Percentiles rank a stretch among this genome's conserved stretches.
These are phyloP conservation scores for Melanopsichium pennsylvanicum DNA, from an alignment of 1,284 basidiomycete species.

Conservation along the genomic window DNA sequence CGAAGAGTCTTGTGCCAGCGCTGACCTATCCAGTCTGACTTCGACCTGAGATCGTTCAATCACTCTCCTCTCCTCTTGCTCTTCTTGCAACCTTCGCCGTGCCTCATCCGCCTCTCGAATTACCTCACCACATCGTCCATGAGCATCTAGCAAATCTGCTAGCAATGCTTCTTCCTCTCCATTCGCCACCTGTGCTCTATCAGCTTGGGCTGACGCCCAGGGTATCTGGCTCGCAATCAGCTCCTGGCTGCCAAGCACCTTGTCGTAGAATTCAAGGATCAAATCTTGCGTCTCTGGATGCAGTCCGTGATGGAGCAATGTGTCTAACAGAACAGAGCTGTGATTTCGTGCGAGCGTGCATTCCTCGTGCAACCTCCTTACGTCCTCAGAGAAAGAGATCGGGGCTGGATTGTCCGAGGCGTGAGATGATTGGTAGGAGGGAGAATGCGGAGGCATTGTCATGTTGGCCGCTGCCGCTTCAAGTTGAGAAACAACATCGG, in stretches of 20 bases:
- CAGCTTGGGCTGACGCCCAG: conserved; percentile 53
- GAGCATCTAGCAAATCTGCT: conserved; percentile 51
- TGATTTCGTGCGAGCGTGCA: conserved; percentile 50
- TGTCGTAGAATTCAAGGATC: conserved; percentile 44
- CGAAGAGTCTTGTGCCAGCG: conserved; percentile 29
- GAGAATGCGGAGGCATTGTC: conserved; percentile 8
- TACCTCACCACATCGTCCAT: conserved; percentile 38
- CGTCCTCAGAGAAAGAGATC: conserved; percentile 13
- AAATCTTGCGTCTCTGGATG: conserved; percentile 13
- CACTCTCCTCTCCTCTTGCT: conserved; percentile 46
- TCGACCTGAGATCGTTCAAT: conserved; percentile 48
- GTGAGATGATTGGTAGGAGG: conserved; percentile 1
- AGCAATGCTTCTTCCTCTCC: conserved; percentile 45
- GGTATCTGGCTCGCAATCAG: conserved; percentile 46
- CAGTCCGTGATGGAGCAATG: conserved; percentile 35
- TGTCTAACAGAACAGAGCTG: conserved; percentile 44
- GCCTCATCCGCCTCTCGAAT: conserved; percentile 39
- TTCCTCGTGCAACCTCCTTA: conserved; percentile 54
- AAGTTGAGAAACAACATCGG: conserved; percentile 20
- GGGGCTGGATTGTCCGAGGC: neutral
- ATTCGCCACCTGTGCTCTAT: conserved; percentile 18
- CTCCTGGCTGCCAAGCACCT: conserved; percentile 38
- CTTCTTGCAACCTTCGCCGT: conserved; percentile 24
- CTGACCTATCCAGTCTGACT: conserved; percentile 42
- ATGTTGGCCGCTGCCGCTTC: conserved; percentile 27